Base-by-base conservation (phyloP, 2,329 filamentous ascomycete genomes). In the Penicillium olsonii region DNA sequence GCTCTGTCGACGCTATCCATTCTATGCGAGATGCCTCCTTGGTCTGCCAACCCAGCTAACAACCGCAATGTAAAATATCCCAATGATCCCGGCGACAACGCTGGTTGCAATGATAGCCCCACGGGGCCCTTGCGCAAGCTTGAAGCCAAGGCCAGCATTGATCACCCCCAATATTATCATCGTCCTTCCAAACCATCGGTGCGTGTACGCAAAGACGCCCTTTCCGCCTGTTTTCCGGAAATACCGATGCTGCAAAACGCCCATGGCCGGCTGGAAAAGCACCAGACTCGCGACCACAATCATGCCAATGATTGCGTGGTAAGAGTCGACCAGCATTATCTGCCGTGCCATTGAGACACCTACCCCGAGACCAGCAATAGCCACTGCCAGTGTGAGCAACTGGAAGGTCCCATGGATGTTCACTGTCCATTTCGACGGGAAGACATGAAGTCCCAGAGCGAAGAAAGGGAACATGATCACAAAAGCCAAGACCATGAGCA, bases 141-240 rank as follows among this genome's bases (percentile, higher is more conserved):
- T 65, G 31, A 83, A 72, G 0, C 81, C 81, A 1, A 83, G 63
- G 0, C 80, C 81, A n/a, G 78, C 81, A 58, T 83, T 83, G 61
- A 83, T 70, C 48, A 82, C 78, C 3, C 78, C 81, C 1, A 83
- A 65, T 0, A 74, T 68, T 11, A 84, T 74, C 18, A 76, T 68
- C 22, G 70, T 56, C 4, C 81, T 72, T 15, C 81, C 81, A 20
- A 81, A 59, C 81, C 81, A 84, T 40, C 82, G 69, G 56, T 84
- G 81, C 3, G 65, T n/a, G 52, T 78, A 72, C 0, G 77, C 78
- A 62, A 74, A 77, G 6, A 72, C 53, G 1, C 74, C 77, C 27
- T 77, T 75, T 12, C 62, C 63, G 7, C 70, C 69, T 12, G 72
- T 70, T 54, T 74, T 76, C 44, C 75, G 75, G 68, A 76, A 83